Percentiles rank a stretch among this genome's conserved stretches.
phyloP scores from a whole-genome alignment of 2,329 filamentous ascomycete species.

The Penicillium sp. region DNA sequence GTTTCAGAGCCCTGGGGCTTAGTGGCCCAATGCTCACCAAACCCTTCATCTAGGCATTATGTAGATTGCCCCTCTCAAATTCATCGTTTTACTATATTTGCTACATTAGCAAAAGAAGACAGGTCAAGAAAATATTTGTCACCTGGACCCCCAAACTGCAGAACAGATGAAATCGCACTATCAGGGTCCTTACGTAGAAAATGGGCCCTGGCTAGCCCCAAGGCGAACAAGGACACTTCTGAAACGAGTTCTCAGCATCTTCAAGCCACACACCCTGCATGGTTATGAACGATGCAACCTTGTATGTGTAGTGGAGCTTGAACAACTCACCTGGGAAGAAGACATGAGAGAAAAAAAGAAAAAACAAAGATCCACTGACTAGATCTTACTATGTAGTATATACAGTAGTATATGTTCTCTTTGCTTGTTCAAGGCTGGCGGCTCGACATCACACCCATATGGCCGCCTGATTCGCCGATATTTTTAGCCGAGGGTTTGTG shows the following conservation, averaged over 20 bases:
- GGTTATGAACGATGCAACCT: slow-evolving; percentile 2
- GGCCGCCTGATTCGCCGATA: slow-evolving; percentile 4
- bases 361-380: neutral
- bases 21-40: neutral
- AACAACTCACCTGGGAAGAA: neutral
- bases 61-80: too few species aligned
- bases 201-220: neutral
- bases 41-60: neutral
- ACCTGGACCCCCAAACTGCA: neutral
- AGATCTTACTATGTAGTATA: neutral
- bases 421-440: slow-evolving; percentile 2
- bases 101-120: neutral
- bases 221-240: neutral
- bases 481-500: slow-evolving; percentile 10
- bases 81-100: neutral
- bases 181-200: neutral
- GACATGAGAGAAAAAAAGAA: neutral
- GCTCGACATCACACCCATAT: neutral
- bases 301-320: neutral
- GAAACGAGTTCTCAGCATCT: neutral
- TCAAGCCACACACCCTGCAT: neutral
- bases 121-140: neutral
- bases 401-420: too few species aligned
- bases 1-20: neutral
- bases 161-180: neutral